Base-by-base conservation (phyloP, 495 filamentous ascomycete genomes). In the Cryomyces minteri region DNA sequence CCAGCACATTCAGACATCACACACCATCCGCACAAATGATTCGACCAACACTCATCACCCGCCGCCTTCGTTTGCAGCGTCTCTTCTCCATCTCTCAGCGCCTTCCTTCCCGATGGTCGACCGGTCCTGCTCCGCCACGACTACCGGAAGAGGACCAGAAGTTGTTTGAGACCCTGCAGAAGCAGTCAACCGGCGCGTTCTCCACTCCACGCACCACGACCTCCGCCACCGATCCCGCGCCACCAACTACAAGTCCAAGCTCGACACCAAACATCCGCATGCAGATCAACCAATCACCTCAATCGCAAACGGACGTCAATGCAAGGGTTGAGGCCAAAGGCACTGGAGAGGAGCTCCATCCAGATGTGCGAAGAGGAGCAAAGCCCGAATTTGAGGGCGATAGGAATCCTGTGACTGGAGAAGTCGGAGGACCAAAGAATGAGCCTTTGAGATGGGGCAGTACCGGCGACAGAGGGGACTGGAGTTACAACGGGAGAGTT, bases 391-490 rank as follows among this genome's bases (percentile, higher is more conserved):
- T 98, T 55, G 83, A 92, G 54, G 90, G 90, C 36, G 85, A 96
- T 36, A 70, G 68, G 47, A 95, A 98, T 57, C 90, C 90, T 2
- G 81, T 81, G 67, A 98, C 90, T 3, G 92, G 92, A n/a, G 90
- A 96, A 66, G 71, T 93, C 39, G 90, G 88, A 5, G 90, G 90
- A 10, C 90, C 90, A 12, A 98, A 96, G 74, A 98, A 95, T 61
- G 90, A 98, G 64, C 90, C 90, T 39, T 51, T 96, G 53, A 69
- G 88, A 44, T 94, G 88, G 88, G 86, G 87, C 0, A 58, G 66
- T 29, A 60, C 53, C 4, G 82, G 84, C 1, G n/a, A n/a, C n/a
- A n/a, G n/a, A n/a, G n/a, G n/a, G n/a, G 90, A 98, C 65, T 98
- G 87, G 78, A 95, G 85, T 55, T 98, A 81, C 62, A 94, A 94